Evolutionary conservation across 23 red algal species (phyloP).

Genomic region (Gracilariopsis chorda): DNA sequence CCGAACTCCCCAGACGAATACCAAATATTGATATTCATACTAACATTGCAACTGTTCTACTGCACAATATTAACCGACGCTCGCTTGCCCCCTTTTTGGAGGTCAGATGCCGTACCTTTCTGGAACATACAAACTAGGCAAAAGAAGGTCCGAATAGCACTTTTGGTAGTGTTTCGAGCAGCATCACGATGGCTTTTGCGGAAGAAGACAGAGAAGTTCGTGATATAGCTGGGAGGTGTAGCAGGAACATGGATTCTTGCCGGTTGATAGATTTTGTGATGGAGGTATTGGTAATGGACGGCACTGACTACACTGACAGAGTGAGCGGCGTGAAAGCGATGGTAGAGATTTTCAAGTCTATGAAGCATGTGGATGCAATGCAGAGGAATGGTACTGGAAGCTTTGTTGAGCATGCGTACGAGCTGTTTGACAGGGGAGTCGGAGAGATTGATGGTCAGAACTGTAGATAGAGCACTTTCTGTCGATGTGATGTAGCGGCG

Average conservation of each 20-base stretch:
- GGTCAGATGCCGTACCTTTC: constrained; percentile 72
- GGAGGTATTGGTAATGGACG: background rate
- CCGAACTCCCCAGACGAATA: constrained; percentile 68
- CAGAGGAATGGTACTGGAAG: background rate
- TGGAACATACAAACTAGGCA: background rate
- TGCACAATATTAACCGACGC: constrained; percentile 88
- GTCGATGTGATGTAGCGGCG: too few relatives aligned
- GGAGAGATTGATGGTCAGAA: too few relatives aligned
- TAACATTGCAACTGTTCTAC: constrained; percentile 89
- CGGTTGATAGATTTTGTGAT: background rate
- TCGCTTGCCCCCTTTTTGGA: constrained; percentile 90
- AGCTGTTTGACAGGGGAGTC: background rate
- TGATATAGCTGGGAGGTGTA: background rate
- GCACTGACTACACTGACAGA: background rate
- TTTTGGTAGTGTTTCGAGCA: background rate
- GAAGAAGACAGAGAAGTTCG: background rate
- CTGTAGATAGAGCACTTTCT: too few relatives aligned
- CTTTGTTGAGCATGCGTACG: background rate
- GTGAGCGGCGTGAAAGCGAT: background rate
- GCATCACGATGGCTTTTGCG: background rate
- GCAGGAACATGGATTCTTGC: background rate
- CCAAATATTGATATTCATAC: constrained; percentile 89
- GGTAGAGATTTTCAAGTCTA: background rate
- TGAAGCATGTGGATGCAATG: background rate
- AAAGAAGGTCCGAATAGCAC: background rate